Evolutionary conservation across 768 basidiomycete genomes (phyloP), one percentile per base, ranked within the genome.

Genomic region (Leccinum variicolor): DNA sequence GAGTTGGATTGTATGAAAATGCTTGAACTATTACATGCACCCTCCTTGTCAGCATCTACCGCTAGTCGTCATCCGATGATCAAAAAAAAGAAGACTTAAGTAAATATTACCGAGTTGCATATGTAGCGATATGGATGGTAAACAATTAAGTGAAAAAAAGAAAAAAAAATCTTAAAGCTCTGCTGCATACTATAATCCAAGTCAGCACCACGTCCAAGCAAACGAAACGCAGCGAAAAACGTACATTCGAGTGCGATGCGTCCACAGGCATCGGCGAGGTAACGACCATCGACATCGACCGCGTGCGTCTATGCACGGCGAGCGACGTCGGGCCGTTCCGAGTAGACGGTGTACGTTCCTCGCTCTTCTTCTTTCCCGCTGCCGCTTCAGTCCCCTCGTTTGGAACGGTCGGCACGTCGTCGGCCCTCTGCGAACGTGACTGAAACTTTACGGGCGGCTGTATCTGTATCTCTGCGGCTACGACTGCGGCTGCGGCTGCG

Each of bases 261-360:
- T 64, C 53, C 54, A 51, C 45, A 9, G 61, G 39, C 29, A 53
- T 33, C 11, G 68, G 61, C 4, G 70, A 60, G 2, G 52, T 60
- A 45, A 39, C 53, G 15, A 70, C 64, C 58, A 60, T 69, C 3
- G 71, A 55, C 68, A 72, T 58, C 0, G 71, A 72, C 33, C 41
- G 69, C 29, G 72, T 61, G 19, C 71, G 70, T 53, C 71, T 50
- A 29, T 64, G 71, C 6, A 54, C 59, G 3, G 55, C 59, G 3
- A 54, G 62, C 4, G 66, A 59, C 4, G 58, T 51, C 6, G 64
- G 60, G 6, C 33, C 45, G 34, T 54, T 17, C 39, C 39, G 39
- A 41, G n/a, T 6, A 33, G 33, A 5, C 34, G 34, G 6, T 17
- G 34, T 43, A 13, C 1, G 19, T 19, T 19, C 41, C 11, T 49